Percentiles rank a stretch among this genome's conserved stretches.
Evolutionary conservation across 345 rosid genomes (phyloP).

Genomic region (Dimocarpus longan): DNA sequence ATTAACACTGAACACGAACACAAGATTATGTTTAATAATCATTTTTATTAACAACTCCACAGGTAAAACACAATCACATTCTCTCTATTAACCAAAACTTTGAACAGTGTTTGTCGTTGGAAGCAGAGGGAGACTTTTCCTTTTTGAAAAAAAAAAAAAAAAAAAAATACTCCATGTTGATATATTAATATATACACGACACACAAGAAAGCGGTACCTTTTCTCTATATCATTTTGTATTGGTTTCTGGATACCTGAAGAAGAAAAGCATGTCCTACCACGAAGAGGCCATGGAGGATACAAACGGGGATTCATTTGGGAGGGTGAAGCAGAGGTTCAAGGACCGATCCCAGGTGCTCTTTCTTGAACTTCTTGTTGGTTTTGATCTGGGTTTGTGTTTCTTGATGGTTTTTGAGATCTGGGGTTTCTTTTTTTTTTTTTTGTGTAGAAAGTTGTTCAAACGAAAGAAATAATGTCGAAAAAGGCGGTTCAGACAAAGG

Average conservation of each 20-base stretch:
- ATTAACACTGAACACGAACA: background rate
- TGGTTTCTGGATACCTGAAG: background rate
- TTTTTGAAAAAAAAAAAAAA: too few species aligned
- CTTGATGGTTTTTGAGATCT: slow-evolving; percentile 17
- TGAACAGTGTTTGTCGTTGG: background rate
- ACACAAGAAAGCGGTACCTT: background rate
- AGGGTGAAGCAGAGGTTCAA: slow-evolving; percentile 48
- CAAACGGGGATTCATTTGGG: slow-evolving; percentile 40
- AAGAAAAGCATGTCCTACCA: slow-evolving; percentile 43
- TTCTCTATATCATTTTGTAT: background rate
- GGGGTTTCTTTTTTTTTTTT: background rate
- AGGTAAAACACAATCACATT: too few species aligned
- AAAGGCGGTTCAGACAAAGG: slow-evolving; percentile 76
- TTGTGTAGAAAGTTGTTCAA: slow-evolving; percentile 59
- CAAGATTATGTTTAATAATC: too few species aligned
- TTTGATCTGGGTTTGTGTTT: background rate
- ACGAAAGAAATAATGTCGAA: slow-evolving; percentile 83
- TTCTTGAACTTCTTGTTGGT: background rate
- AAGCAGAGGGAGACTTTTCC: background rate
- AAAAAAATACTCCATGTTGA: background rate
- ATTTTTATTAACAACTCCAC: too few species aligned
- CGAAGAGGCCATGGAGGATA: slow-evolving; percentile 52
- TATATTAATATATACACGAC: too few species aligned
- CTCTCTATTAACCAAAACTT: background rate
- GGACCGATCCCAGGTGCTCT: slow-evolving; percentile 67